A percentile compares a stretch with the other conserved stretches of the same genome.
Evolutionary conservation across 2,329 filamentous ascomycete genomes (phyloP).

Genomic region (Colletotrichum destructivum): DNA sequence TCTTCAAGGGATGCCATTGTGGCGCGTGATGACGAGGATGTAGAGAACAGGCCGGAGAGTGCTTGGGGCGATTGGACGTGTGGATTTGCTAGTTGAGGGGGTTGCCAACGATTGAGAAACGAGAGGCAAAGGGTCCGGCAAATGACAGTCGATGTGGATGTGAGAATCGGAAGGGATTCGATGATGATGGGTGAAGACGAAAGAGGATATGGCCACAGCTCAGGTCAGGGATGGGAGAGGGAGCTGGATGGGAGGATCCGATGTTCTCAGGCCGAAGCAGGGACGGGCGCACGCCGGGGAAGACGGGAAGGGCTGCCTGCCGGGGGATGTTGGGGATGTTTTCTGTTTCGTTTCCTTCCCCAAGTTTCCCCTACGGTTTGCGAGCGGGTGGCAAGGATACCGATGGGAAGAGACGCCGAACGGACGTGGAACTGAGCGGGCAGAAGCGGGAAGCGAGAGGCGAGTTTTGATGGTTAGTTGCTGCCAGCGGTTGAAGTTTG

Average conservation of each 20-base stretch:
- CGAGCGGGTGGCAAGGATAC: conserved; percentile 1
- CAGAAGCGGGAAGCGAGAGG: not conserved
- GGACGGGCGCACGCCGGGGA: conserved; percentile 27
- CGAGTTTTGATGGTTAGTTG: conserved; percentile 9
- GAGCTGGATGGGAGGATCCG: conserved; percentile 10
- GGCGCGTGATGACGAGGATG: conserved; percentile 12
- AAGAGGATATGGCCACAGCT: not conserved
- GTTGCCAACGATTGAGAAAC: not conserved
- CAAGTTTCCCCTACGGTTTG: conserved; percentile 9
- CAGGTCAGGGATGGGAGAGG: conserved; percentile 6
- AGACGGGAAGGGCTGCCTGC: conserved; percentile 30
- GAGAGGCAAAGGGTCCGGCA: not conserved
- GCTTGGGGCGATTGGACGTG: not conserved
- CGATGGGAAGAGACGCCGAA: conserved; percentile 1
- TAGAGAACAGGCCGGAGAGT: not conserved
- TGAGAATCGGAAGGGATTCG: conserved; percentile 7
- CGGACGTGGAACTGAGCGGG: conserved; percentile 16
- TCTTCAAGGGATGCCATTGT: conserved; percentile 46
- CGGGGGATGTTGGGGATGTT: not conserved
- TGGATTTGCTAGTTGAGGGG: conserved; percentile 1
- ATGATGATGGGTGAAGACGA: conserved; percentile 7
- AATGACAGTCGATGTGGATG: conserved; percentile 9
- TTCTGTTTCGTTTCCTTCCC: conserved; percentile 37
- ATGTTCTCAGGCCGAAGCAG: conserved; percentile 24
- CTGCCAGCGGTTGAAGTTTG: conserved; percentile 6